These are phyloP conservation scores for Mycena sp. DNA, from an alignment of 1,284 basidiomycete species.

Conservation along the genomic window DNA sequence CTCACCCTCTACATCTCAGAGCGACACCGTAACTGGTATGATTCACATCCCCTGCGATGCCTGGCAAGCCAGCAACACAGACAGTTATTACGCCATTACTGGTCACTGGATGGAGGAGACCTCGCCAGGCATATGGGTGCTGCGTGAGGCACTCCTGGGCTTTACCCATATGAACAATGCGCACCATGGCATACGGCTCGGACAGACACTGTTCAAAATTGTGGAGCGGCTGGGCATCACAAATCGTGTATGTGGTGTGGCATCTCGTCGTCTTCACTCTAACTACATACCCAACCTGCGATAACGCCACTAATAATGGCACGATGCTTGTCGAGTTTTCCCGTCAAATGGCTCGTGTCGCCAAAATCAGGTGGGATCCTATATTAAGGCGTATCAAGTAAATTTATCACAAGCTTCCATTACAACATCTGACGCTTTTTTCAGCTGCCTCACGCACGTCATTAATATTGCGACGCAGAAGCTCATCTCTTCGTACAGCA, in stretches of 20 bases:
- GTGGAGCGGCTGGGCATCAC: too few species aligned
- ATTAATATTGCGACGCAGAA: constrained; percentile 22
- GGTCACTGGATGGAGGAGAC: too few species aligned
- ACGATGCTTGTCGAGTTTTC: too few species aligned
- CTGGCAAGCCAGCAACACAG: too few species aligned
- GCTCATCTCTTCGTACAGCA: constrained; percentile 10
- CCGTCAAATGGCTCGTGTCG: too few species aligned
- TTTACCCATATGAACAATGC: constrained; percentile 43
- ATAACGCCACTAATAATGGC: too few species aligned
- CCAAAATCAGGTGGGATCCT: constrained; percentile 13
- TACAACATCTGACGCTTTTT: background rate
- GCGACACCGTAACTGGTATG: too few species aligned
- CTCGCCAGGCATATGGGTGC: too few species aligned
- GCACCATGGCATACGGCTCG: constrained; percentile 42
- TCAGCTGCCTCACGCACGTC: constrained; percentile 21
- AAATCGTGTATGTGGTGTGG: constrained; percentile 9
- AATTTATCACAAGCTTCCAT: background rate
- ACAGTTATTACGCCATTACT: too few species aligned
- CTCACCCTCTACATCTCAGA: too few species aligned
- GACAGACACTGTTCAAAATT: constrained; percentile 44
- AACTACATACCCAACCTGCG: constrained; percentile 12
- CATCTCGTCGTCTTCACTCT: constrained; percentile 1
- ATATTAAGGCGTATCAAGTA: constrained; percentile 17
- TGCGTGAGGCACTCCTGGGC: too few species aligned
- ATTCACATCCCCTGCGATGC: too few species aligned